Evolutionary conservation across 2,329 filamentous ascomycete species (phyloP), one percentile per base, ranked within the genome.

Genomic region (Coniochaeta prunicola): DNA sequence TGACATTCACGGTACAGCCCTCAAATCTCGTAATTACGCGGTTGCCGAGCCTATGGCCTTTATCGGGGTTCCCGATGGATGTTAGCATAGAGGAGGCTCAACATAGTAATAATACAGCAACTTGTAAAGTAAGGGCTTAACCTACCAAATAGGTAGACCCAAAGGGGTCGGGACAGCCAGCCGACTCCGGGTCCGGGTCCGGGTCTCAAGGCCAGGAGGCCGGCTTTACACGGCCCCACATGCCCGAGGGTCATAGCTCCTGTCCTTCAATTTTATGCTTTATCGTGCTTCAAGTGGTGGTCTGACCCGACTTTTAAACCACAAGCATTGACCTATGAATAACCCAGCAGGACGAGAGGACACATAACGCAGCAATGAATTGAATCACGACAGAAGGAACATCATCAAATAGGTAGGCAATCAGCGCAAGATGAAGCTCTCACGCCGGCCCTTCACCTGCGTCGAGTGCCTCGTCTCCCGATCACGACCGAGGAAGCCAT

Each of bases 381-480:
- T n/a, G n/a, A n/a, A n/a, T n/a, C n/a, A n/a, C n/a, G n/a, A n/a
- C n/a, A n/a, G n/a, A n/a, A n/a, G n/a, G n/a, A n/a, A n/a, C n/a
- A n/a, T n/a, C n/a, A n/a, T n/a, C n/a, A n/a, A n/a, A n/a, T n/a
- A n/a, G n/a, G n/a, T n/a, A n/a, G n/a, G n/a, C n/a, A n/a, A n/a
- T n/a, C n/a, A n/a, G 55, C 34, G 36, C 58, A 60, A 38, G 21
- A 63, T 63, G 62, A 62, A 56, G 59, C 55, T 57, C 36, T 36
- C 56, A 42, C 58, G 55, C 10, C 57, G 59, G 19, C 58, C 58
- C 10, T 60, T 64, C 58, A 61, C 59, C 53, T 61, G 62, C 57
- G 55, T 60, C 42, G 59, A 57, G 26, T 64, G 62, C 24, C 60
- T 54, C 15, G 13, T 48, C 45, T 31, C 55, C 34, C 33, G 28